phyloP scores from a whole-genome alignment of 768 basidiomycete genomes.

The Amanita jacksonii region DNA sequence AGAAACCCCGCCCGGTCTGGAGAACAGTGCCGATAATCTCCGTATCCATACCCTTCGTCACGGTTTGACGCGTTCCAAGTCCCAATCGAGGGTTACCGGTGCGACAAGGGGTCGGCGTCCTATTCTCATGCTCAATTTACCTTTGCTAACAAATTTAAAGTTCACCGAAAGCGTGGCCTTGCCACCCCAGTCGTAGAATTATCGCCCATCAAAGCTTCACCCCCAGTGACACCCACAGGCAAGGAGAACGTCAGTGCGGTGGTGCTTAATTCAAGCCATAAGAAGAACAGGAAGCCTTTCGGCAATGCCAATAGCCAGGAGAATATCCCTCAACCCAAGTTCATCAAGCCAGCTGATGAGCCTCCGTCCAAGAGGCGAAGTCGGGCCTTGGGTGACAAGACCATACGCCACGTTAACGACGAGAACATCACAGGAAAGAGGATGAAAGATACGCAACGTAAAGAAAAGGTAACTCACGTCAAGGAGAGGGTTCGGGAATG shows the following conservation, averaged over 20 bases:
- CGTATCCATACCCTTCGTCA: slow-evolving; percentile 10
- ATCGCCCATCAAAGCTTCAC: slow-evolving; percentile 47
- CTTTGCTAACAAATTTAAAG: slow-evolving; percentile 11
- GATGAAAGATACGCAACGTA: slow-evolving; percentile 9
- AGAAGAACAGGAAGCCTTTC: slow-evolving; percentile 23
- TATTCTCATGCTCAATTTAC: neutral
- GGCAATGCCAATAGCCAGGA: slow-evolving; percentile 19
- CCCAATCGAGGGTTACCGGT: slow-evolving; percentile 32
- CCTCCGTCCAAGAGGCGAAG: slow-evolving; percentile 4
- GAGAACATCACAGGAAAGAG: slow-evolving; percentile 9
- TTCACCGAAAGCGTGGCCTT: slow-evolving; percentile 29
- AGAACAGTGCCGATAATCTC: slow-evolving; percentile 11
- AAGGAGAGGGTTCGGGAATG: slow-evolving; percentile 64
- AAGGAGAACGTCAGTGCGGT: slow-evolving; percentile 26
- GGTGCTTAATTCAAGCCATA: slow-evolving; percentile 13
- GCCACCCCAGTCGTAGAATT: slow-evolving; percentile 27
- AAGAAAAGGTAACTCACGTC: slow-evolving; percentile 31
- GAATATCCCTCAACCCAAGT: slow-evolving; percentile 15
- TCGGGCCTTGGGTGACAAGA: slow-evolving; percentile 8
- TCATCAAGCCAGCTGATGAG: slow-evolving; percentile 11
- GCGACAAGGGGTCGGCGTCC: slow-evolving; percentile 22
- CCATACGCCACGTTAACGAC: slow-evolving; percentile 3
- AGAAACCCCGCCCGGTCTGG: slow-evolving; percentile 27
- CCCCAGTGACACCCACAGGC: slow-evolving; percentile 30
- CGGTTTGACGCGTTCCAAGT: slow-evolving; percentile 28